Percentiles rank a stretch among this genome's conserved stretches.
These are phyloP conservation scores for Dioscorea cayenensis DNA, from an alignment of 116 monocot species.

Conservation along the genomic window DNA sequence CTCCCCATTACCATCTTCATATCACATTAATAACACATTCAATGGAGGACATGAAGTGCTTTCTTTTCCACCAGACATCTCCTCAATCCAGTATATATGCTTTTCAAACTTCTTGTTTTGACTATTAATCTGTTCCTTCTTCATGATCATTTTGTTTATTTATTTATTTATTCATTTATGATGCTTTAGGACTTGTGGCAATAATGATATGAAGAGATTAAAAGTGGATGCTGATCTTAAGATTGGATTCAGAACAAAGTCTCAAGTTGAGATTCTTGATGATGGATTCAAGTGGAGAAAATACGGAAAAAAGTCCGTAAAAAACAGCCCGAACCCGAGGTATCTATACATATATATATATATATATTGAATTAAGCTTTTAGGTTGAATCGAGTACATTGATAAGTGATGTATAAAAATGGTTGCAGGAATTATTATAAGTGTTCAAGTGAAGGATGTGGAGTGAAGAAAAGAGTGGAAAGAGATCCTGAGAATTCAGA, in stretches of 20 bases:
- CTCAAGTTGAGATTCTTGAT: constrained; percentile 18
- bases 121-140: too few relatives aligned
- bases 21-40: too few relatives aligned
- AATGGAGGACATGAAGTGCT: too few relatives aligned
- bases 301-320: constrained; percentile 22
- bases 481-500: constrained; percentile 3
- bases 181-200: not conserved
- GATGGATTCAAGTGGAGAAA: constrained; percentile 30
- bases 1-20: too few relatives aligned
- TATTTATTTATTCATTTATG: not conserved
- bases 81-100: too few relatives aligned
- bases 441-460: constrained; percentile 8
- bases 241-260: constrained; percentile 19
- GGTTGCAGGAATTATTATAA: constrained; percentile 7
- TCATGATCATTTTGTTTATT: too few relatives aligned
- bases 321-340: constrained; percentile 22
- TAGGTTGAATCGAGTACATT: too few relatives aligned
- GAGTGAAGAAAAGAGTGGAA: constrained; percentile 19
- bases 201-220: not conserved
- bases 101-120: too few relatives aligned
- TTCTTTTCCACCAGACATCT: too few relatives aligned
- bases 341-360: not conserved
- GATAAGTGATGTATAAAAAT: not conserved
- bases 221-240: not conserved
- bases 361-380: too few relatives aligned